A percentile compares a stretch with the other conserved stretches of the same genome.
Conservation (phyloP, 2,329 filamentous ascomycete species). For the Penicillium sclerotigenum region DNA sequence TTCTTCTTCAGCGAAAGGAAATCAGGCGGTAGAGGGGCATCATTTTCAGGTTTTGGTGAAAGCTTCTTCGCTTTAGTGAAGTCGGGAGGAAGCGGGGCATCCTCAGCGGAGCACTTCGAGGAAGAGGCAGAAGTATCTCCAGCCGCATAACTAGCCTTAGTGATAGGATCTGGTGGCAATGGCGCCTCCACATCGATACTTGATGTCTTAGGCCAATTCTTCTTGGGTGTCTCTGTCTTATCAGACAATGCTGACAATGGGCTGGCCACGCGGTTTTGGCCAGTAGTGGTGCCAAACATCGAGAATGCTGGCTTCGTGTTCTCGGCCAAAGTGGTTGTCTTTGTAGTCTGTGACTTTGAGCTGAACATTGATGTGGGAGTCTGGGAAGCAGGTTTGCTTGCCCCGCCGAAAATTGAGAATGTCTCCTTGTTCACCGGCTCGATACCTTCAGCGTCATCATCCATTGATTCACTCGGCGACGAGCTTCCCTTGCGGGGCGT, state of each 20-base stretch:
- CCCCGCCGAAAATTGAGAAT: constrained; percentile 30
- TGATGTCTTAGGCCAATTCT: constrained; percentile 29
- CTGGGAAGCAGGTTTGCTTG: constrained; percentile 15
- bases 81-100: constrained; percentile 38
- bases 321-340: constrained; percentile 27
- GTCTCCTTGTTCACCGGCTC: constrained; percentile 24
- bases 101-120: constrained; percentile 41
- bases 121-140: constrained; percentile 51
- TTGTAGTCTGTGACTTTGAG: constrained; percentile 21
- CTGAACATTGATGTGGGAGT: constrained; percentile 31
- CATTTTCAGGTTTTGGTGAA: constrained; percentile 19
- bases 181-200: constrained; percentile 36
- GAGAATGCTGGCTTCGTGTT: constrained; percentile 33
- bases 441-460: constrained; percentile 36
- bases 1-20: constrained; percentile 7
- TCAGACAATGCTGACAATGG: constrained; percentile 34
- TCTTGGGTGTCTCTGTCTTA: constrained; percentile 36
- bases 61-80: constrained; percentile 18
- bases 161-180: constrained; percentile 49
- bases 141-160: constrained; percentile 44
- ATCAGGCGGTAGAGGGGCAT: constrained; percentile 26
- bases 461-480: constrained; percentile 36
- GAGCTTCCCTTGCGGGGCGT: constrained; percentile 31
- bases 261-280: constrained; percentile 25
- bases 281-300: constrained; percentile 26